Conservation (phyloP, 805 yeast species). For the Yarrowia sp. region DNA sequence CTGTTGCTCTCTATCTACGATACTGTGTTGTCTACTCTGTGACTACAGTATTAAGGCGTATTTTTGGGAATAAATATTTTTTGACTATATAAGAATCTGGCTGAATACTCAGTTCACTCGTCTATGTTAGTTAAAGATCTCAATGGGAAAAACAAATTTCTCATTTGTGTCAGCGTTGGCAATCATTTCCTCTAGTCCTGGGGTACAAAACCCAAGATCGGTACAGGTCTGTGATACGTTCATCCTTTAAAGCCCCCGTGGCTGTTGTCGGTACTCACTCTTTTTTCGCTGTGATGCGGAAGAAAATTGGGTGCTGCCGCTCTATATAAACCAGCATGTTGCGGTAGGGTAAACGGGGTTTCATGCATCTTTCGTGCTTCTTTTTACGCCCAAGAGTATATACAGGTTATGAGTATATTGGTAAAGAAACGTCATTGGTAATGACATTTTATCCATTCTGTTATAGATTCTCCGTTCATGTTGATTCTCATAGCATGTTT, state of each 20-base stretch:
- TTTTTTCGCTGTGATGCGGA: not conserved
- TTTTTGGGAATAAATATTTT: no score
- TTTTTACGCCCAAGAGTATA: not conserved
- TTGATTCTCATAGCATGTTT: no score
- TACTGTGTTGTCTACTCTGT: no score
- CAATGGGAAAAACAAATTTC: not conserved
- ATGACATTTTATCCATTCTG: no score
- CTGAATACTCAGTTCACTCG: not conserved
- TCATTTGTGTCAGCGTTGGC: not conserved
- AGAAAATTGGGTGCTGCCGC: not conserved
- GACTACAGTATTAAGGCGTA: no score
- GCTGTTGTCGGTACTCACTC: constrained; percentile 9
- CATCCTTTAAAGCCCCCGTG: constrained; percentile 1
- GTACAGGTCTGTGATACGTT: constrained; percentile 25
- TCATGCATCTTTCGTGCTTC: not conserved
- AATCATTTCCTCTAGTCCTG: constrained; percentile 14
- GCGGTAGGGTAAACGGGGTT: constrained; percentile 23
- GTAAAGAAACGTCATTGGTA: no score
- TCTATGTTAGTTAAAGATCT: not conserved
- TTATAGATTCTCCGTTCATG: no score
- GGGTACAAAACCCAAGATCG: constrained; percentile 22
- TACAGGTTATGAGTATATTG: no score
- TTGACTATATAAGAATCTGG: no score
- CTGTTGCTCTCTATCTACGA: no score
- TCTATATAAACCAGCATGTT: not conserved